Evolutionary conservation across 148 eudicot genomes (phyloP), one percentile per base, ranked within the genome.

Genomic region (Polygonum maritimum): DNA sequence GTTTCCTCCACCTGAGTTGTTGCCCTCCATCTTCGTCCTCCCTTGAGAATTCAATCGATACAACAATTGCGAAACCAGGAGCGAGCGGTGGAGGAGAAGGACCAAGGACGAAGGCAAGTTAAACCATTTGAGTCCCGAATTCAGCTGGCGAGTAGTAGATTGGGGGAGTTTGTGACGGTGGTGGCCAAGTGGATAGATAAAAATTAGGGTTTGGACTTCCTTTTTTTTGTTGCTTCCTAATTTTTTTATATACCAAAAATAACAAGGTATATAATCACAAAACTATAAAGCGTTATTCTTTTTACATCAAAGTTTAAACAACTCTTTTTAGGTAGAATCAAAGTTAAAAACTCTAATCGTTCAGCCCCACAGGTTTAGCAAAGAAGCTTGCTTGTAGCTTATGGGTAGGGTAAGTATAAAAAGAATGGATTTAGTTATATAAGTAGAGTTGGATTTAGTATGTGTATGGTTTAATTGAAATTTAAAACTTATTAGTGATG

Each of bases 1-100:
- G 60, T 87, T 90, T 9, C 93, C 92, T 0, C 88, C 87, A 31
- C 88, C 88, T 11, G 86, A 80, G 80, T 84, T 83, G 15, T 86
- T 87, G 76, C 84, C 94, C 93, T 89, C 89, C 39, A 41, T 10
- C 51, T 49, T 44, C 40, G 44, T 51, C 57, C 57, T 51, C 18
- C 57, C 57, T 51, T 51, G 57, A 51, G 21, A 36, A 45, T 3
- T 19, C 16, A 22, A 57, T 57, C 31, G n/a, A n/a, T n/a, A n/a
- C 49, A 7, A 18, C 74, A 41, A 21, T 57, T 2, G 9, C 63
- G 21, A 21, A 21, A 19, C 2, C 13, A 57, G 63, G 33, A 21
- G 63, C 63, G 22, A 57, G 21, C 63, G 9, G 63, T 57, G 63
- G 63, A 51, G 55, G 6, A 57, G 63, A 57, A 19, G 63, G 31